Evolutionary conservation across 2,329 filamentous ascomycete genomes (phyloP).

Genomic region (Talaromyces sp.): DNA sequence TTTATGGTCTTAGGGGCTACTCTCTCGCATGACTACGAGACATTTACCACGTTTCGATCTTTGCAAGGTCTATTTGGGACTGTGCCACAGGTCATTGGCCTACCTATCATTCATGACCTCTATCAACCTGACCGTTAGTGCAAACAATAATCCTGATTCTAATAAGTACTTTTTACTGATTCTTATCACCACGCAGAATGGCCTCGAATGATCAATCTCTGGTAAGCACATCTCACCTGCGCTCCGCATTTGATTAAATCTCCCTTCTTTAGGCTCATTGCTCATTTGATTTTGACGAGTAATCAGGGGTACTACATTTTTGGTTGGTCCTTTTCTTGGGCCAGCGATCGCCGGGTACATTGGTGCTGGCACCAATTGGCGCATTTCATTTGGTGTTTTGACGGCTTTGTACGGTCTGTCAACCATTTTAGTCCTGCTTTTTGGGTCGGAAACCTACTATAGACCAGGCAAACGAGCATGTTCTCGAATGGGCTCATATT

Average conservation of each 20-base stretch:
- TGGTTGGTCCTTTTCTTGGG: constrained; percentile 42
- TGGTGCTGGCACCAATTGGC: constrained; percentile 35
- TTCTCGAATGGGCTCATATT: constrained; percentile 28
- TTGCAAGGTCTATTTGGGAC: constrained; percentile 44
- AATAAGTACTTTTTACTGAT: not conserved
- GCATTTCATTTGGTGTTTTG: constrained; percentile 37
- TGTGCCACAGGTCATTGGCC: constrained; percentile 43
- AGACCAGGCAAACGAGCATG: constrained; percentile 13
- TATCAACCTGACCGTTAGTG: constrained; percentile 31
- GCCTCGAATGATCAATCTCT: constrained; percentile 44
- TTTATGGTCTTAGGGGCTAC: constrained; percentile 45
- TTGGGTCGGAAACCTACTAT: constrained; percentile 41
- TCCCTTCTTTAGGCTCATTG: not conserved
- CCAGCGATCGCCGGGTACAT: constrained; percentile 44
- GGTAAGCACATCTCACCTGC: constrained; percentile 20
- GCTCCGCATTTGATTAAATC: not conserved
- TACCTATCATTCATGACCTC: constrained; percentile 46
- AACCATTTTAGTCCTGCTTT: constrained; percentile 35
- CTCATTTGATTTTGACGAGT: not conserved
- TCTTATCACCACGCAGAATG: constrained; percentile 28
- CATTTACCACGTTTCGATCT: constrained; percentile 44
- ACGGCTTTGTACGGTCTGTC: constrained; percentile 40
- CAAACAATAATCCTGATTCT: not conserved
- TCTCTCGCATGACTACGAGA: constrained; percentile 41
- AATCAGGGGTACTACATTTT: constrained; percentile 38